phyloP scores from a whole-genome alignment of 257 asterid species.

The Petunia secreta region DNA sequence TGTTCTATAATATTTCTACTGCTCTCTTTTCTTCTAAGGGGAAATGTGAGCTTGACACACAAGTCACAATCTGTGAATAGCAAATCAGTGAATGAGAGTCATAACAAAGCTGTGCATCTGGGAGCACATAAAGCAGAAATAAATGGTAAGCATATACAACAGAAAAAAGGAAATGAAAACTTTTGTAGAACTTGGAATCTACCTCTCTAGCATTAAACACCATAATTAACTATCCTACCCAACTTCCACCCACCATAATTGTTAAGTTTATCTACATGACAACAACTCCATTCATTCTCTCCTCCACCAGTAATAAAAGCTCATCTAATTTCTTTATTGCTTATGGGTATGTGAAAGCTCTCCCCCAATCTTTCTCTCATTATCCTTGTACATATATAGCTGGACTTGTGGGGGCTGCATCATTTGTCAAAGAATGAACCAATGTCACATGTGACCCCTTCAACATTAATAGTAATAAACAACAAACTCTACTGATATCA shows the following conservation, averaged over 20 bases:
- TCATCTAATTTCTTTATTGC: constrained; percentile 28
- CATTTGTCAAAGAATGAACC: constrained; percentile 8
- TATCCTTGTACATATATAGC: constrained; percentile 3
- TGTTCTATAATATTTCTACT: background rate
- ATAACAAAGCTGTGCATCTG: background rate
- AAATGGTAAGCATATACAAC: background rate
- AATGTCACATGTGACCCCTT: background rate
- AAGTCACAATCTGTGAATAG: background rate
- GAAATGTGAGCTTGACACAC: background rate
- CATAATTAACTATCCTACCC: constrained; percentile 21
- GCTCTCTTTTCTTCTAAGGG: constrained; percentile 1
- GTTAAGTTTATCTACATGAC: constrained; percentile 25
- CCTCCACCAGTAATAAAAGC: constrained; percentile 10
- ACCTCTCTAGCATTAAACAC: background rate
- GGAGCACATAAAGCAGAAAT: background rate
- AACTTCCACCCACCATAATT: constrained; percentile 28
- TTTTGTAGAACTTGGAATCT: background rate
- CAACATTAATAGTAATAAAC: constrained; percentile 15
- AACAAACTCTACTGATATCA: background rate
- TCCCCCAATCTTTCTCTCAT: background rate
- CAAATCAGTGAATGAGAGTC: background rate
- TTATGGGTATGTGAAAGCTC: constrained; percentile 20
- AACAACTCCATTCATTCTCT: constrained; percentile 22
- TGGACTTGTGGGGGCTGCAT: constrained; percentile 23
- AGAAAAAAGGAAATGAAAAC: background rate